Base-by-base conservation (phyloP, 768 basidiomycete genomes). In the Tricholoma furcatifolium region DNA sequence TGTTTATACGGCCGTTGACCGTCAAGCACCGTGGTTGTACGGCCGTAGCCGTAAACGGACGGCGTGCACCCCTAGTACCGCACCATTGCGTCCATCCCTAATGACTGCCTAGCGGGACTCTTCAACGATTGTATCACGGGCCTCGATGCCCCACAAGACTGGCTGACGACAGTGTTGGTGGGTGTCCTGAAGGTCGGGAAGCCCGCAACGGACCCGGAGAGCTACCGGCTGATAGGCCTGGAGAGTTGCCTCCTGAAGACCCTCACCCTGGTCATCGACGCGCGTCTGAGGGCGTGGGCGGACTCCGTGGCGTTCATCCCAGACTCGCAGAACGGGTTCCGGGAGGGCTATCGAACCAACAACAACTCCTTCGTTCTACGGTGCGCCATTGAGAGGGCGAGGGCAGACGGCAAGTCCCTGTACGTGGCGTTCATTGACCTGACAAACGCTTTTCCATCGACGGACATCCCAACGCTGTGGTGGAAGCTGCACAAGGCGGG, bases 371-470 rank as follows among this genome's bases (percentile, higher is more conserved):
- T 62, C 24, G 54, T 67, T n/a, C 60, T 67, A 1, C 51, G 62
- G 1, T 56, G 54, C 23, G 60, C 62, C 15, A 58, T 62, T n/a
- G 67, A 67, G 4, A 47, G 47, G 23, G 65, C 65, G n/a, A 41
- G 50, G 23, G 55, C 53, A 3, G 35, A 51, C 14, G 50, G 51
- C 2, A 59, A 56, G 34, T 17, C 64, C 15, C 57, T 68, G 0
- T 66, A 58, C 53, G 57, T 63, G 5, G 55, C 47, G 8, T 58
- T 61, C 36, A 55, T 55, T 24, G 67, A 68, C 51, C 23, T 67
- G 2, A 65, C 54, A 12, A 71, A 73, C 60, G 70, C 70, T 10
- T 73, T 72, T 50, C 72, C 72, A 0, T 71, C 65, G 1, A 64
- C 63, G 1, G 62, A 73, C 39, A 60, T 63, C 18, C 50, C 66